Evolutionary conservation across 768 basidiomycete genomes (phyloP).

Genomic region (Tricholoma sp.): DNA sequence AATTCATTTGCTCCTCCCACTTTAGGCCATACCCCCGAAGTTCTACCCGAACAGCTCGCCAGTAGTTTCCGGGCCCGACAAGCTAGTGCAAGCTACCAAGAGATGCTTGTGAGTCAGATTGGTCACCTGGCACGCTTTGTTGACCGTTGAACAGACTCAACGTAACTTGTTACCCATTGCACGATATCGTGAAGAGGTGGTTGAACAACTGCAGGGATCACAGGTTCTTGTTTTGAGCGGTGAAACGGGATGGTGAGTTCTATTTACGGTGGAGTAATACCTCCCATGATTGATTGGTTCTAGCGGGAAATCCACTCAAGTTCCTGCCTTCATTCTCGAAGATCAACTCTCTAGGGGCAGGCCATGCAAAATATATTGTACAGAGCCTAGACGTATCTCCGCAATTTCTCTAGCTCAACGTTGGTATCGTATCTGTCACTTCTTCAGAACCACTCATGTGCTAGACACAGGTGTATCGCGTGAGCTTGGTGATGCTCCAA

Average conservation of each 20-base stretch:
- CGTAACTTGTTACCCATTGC: conserved; percentile 86
- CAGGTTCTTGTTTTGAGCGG: conserved; percentile 82
- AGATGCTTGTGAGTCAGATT: conserved; percentile 70
- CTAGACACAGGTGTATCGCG: conserved; percentile 59
- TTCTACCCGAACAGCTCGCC: conserved; percentile 46
- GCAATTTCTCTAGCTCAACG: conserved; percentile 94
- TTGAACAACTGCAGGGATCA: conserved; percentile 60
- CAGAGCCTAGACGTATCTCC: conserved; percentile 93
- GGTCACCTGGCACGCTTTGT: conserved; percentile 1
- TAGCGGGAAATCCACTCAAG: conserved; percentile 96
- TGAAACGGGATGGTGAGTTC: conserved; percentile 37
- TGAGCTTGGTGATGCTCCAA: conserved; percentile 84
- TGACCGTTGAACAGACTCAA: conserved; percentile 43
- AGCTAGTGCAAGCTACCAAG: conserved; percentile 64
- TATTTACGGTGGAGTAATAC: conserved; percentile 1
- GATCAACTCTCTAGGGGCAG: conserved; percentile 76
- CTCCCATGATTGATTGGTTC: conserved; percentile 6
- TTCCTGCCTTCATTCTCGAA: conserved; percentile 91
- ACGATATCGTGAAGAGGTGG: conserved; percentile 67
- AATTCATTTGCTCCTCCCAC: conserved; percentile 1
- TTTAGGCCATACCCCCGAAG: conserved; percentile 13
- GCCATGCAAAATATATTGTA: conserved; percentile 88
- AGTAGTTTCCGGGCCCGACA: conserved; percentile 58
- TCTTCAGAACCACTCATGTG: conserved; percentile 1
- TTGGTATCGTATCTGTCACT: conserved; percentile 12